Conservation (phyloP, 192 early-diverging fungal genomes). For the Podila minutissima region DNA sequence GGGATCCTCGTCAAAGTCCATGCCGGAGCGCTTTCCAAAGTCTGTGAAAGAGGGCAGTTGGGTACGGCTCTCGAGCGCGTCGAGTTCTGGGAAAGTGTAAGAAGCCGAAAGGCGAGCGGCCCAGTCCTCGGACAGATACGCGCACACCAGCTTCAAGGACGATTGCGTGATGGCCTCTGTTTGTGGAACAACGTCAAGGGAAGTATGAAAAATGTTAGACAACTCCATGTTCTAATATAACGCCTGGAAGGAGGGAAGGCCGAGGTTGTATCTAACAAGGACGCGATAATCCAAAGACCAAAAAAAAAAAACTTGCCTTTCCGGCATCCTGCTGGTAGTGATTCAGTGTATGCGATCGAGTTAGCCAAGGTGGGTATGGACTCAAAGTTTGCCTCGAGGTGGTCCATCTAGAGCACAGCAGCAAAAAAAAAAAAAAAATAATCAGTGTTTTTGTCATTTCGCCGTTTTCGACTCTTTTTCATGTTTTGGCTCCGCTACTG, state of each 20-base stretch:
- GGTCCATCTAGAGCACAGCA: background rate
- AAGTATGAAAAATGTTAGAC: too few species aligned
- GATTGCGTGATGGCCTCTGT: conserved; percentile 42
- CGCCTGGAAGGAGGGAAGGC: too few species aligned
- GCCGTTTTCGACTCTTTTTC: background rate
- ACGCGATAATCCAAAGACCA: too few species aligned
- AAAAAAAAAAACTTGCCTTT: background rate
- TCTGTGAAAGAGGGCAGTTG: conserved; percentile 24
- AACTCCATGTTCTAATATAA: too few species aligned
- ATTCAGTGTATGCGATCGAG: conserved; percentile 44
- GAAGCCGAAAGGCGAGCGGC: conserved; percentile 21
- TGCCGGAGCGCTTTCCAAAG: conserved; percentile 39
- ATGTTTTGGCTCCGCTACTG: background rate
- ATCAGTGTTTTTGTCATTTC: background rate
- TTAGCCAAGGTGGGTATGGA: conserved; percentile 9
- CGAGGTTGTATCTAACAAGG: background rate
- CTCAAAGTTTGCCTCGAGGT: conserved; percentile 15
- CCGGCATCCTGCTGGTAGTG: conserved; percentile 24
- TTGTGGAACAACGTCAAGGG: background rate
- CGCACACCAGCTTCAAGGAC: conserved; percentile 25
- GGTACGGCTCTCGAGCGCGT: conserved; percentile 39
- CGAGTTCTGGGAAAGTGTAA: conserved; percentile 49
- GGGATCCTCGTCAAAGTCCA: conserved; percentile 38
- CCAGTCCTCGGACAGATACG: conserved; percentile 46
- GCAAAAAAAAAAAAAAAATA: too few species aligned